Evolutionary conservation across 352 stramenopile genomes (phyloP).

Genomic region (Globisporangium nunn): DNA sequence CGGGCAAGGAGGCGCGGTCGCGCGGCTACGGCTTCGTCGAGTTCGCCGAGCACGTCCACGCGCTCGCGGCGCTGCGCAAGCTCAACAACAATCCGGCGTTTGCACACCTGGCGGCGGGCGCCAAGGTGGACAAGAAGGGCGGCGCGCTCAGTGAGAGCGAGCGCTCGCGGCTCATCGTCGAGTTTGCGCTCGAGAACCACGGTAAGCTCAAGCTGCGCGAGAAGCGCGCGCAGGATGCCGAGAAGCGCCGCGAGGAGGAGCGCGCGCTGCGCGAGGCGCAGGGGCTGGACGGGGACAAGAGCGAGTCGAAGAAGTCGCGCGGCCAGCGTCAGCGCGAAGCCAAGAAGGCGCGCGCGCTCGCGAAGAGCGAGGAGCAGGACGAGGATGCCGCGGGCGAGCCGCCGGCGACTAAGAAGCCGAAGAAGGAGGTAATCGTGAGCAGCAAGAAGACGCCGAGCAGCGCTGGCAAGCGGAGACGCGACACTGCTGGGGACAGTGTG

Average conservation of each 20-base stretch:
- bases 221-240: slow-evolving; percentile 57
- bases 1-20: slow-evolving; percentile 48
- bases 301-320: slow-evolving; percentile 51
- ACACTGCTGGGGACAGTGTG: background rate
- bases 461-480: slow-evolving; percentile 35
- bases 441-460: slow-evolving; percentile 20
- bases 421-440: slow-evolving; percentile 21
- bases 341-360: slow-evolving; percentile 45
- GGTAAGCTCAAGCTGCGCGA: slow-evolving; percentile 84
- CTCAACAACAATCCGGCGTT: slow-evolving; percentile 98
- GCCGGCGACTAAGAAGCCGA: slow-evolving; percentile 19
- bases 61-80: slow-evolving; percentile 91
- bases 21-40: slow-evolving; percentile 94
- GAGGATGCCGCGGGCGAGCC: slow-evolving; percentile 7
- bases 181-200: slow-evolving; percentile 88
- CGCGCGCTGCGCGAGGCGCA: slow-evolving; percentile 52
- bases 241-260: slow-evolving; percentile 69
- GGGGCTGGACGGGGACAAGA: slow-evolving; percentile 21
- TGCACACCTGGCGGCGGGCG: slow-evolving; percentile 49
- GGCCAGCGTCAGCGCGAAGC: slow-evolving; percentile 70
- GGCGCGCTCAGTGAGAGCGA: slow-evolving; percentile 33
- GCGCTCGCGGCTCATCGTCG: slow-evolving; percentile 81
- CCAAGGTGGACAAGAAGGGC: slow-evolving; percentile 24
- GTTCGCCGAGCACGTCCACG: slow-evolving; percentile 94
- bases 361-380: slow-evolving; percentile 14